Evolutionary conservation across 345 rosid species (phyloP).

Genomic region (Murraya koenigii): DNA sequence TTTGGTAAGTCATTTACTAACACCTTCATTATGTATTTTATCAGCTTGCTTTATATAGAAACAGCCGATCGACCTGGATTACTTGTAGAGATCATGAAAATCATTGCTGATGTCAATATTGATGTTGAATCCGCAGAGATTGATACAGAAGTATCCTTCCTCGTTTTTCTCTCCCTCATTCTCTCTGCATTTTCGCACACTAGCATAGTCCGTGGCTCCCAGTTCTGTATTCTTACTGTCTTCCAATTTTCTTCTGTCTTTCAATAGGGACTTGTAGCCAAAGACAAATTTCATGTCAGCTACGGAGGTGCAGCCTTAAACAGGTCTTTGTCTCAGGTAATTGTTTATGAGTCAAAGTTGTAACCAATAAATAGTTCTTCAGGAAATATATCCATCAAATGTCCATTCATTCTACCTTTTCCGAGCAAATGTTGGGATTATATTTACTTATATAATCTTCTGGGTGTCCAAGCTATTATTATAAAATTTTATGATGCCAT

Average conservation of each 20-base stretch:
- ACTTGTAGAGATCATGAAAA: constrained; percentile 78
- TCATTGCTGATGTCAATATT: constrained; percentile 75
- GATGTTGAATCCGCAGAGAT: constrained; percentile 93
- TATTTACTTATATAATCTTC: neutral
- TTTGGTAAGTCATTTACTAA: neutral
- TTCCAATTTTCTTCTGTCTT: constrained; percentile 3
- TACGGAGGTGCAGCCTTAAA: constrained; percentile 82
- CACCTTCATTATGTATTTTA: constrained; percentile 17
- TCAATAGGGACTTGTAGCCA: constrained; percentile 81
- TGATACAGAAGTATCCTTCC: constrained; percentile 72
- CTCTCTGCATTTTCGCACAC: neutral
- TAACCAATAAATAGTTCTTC: too few species aligned
- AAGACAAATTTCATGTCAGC: constrained; percentile 94
- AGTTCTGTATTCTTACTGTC: neutral
- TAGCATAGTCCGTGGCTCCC: neutral
- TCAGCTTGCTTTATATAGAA: constrained; percentile 81
- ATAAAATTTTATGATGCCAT: neutral
- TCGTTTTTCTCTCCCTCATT: neutral
- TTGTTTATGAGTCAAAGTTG: neutral
- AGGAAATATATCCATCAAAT: neutral
- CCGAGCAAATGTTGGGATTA: neutral
- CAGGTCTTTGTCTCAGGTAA: constrained; percentile 75
- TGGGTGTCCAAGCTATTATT: neutral
- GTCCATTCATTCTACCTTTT: neutral
- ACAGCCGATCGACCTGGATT: constrained; percentile 97